A percentile compares a stretch with the other conserved stretches of the same genome.
Evolutionary conservation across 1,139 yeast genomes (phyloP).

Genomic region (Taphrina populina): DNA sequence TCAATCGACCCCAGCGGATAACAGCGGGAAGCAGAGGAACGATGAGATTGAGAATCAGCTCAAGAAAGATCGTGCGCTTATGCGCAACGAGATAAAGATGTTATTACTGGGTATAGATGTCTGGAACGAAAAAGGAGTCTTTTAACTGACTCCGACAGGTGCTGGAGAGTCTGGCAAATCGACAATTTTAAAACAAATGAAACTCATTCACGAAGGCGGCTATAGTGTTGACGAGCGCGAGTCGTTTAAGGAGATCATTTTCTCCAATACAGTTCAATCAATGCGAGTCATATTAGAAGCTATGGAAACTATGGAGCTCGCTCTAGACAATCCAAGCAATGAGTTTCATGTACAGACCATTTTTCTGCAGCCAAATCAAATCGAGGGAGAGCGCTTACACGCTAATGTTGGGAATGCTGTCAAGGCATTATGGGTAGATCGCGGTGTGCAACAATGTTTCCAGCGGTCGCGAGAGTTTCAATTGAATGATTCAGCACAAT

Average conservation of each 20-base stretch:
- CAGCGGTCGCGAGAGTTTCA: constrained; percentile 73
- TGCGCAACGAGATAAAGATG: constrained; percentile 46
- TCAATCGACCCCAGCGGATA: constrained; percentile 38
- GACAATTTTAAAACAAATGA: constrained; percentile 90
- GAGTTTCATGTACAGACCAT: constrained; percentile 36
- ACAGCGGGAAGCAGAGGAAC: constrained; percentile 50
- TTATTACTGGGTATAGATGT: constrained; percentile 36
- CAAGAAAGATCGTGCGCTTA: constrained; percentile 55
- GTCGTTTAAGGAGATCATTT: constrained; percentile 84
- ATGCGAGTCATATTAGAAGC: constrained; percentile 73
- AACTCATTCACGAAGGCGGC: constrained; percentile 80
- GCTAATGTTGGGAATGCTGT: constrained; percentile 41
- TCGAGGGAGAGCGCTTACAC: constrained; percentile 38
- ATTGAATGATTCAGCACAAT: constrained; percentile 80
- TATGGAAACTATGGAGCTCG: constrained; percentile 38
- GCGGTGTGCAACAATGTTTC: constrained; percentile 60
- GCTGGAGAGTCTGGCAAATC: constrained; percentile 97
- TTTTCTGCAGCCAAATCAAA: constrained; percentile 38
- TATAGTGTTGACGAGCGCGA: constrained; percentile 74
- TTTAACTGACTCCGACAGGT: not conserved
- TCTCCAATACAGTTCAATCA: constrained; percentile 88
- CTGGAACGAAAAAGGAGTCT: not conserved
- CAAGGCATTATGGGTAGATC: constrained; percentile 55
- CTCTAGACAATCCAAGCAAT: constrained; percentile 36
- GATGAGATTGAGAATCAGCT: constrained; percentile 69